phyloP scores from a whole-genome alignment of 768 basidiomycete genomes.

The Dioszegia hungarica region DNA sequence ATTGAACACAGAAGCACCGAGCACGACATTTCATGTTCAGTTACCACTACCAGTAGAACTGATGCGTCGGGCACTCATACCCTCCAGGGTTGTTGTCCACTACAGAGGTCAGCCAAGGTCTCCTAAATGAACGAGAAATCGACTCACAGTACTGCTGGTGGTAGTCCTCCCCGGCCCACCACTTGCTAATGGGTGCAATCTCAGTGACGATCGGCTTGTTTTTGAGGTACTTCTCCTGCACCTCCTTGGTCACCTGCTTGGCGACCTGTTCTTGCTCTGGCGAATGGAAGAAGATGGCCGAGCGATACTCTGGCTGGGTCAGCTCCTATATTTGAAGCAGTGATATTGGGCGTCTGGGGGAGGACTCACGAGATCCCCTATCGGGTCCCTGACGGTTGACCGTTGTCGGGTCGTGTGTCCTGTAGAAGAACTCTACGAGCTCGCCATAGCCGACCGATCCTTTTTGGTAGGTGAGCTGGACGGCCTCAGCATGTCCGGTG shows the following conservation, averaged over 20 bases:
- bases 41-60: constrained; percentile 77
- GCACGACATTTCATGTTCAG: too few relatives aligned
- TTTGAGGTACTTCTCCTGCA: constrained; percentile 73
- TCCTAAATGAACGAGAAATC: background rate
- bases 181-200: constrained; percentile 63
- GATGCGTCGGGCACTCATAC: constrained; percentile 88
- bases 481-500: constrained; percentile 84
- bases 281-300: constrained; percentile 77
- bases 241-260: constrained; percentile 69
- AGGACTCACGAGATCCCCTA: constrained; percentile 62
- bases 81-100: constrained; percentile 75
- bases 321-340: background rate
- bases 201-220: constrained; percentile 72
- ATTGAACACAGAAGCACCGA: too few relatives aligned
- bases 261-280: constrained; percentile 70
- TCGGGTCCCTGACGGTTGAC: constrained; percentile 73
- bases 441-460: constrained; percentile 70
- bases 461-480: constrained; percentile 82
- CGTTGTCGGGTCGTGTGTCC: constrained; percentile 89
- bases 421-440: constrained; percentile 93
- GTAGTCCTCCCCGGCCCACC: constrained; percentile 59
- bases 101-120: constrained; percentile 10
- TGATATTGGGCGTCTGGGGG: background rate
- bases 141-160: constrained; percentile 58
- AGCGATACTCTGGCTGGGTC: constrained; percentile 74